Percentiles rank a stretch among this genome's conserved stretches.
phyloP scores from a whole-genome alignment of 169 alveolate species.

The Pseudocohnilembus persalinus region DNA sequence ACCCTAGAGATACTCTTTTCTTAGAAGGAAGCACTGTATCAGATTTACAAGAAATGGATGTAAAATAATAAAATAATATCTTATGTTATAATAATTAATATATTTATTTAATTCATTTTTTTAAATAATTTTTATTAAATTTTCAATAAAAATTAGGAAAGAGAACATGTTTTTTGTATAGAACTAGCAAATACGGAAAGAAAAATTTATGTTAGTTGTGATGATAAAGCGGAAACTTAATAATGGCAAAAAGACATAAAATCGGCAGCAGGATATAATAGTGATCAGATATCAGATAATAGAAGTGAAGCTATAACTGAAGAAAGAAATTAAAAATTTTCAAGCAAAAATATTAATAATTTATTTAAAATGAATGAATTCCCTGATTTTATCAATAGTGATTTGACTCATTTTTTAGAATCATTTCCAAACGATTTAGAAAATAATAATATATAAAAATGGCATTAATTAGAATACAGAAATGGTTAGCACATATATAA shows the following conservation, averaged over 20 bases:
- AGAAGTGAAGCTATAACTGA: neutral
- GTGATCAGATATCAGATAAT: neutral
- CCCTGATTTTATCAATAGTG: no score
- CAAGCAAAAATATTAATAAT: no score
- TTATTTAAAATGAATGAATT: no score
- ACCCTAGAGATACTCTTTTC: conserved; percentile 36
- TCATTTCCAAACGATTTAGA: no score
- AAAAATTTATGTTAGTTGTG: conserved; percentile 37
- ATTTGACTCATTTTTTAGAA: no score
- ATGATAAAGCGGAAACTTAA: conserved; percentile 32
- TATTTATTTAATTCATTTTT: neutral
- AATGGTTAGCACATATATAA: no score
- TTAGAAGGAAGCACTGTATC: conserved; percentile 39
- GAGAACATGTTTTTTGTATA: conserved; percentile 41
- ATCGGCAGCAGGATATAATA: conserved; percentile 16
- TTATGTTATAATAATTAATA: neutral
- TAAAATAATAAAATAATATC: neutral
- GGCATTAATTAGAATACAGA: no score
- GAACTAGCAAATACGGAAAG: conserved; percentile 13
- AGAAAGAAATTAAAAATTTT: no score
- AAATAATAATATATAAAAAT: no score
- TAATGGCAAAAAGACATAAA: conserved; percentile 38
- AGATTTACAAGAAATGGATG: conserved; percentile 12
- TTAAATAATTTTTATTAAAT: neutral
- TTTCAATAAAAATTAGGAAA: no score